These are phyloP conservation scores for Syzygium grande DNA, from an alignment of 345 rosid species.

Conservation along the genomic window DNA sequence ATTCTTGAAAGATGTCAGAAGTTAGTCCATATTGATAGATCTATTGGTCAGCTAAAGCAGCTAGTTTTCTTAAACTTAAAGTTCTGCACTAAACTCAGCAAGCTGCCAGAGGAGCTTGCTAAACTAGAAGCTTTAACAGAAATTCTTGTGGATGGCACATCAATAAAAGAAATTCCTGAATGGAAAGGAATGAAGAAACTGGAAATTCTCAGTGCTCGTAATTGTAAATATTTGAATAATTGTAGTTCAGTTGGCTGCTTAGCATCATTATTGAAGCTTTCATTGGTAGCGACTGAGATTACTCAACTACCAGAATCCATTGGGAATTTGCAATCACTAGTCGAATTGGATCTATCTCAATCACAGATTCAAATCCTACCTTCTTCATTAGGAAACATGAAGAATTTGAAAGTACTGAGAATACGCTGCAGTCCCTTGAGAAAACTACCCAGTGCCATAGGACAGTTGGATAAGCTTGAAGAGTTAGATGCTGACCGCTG, in stretches of 20 bases:
- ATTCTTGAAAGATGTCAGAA: background rate
- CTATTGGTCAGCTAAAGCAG: background rate
- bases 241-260: background rate
- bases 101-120: background rate
- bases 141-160: rapidly evolving
- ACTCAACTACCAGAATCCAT: background rate
- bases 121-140: rapidly evolving
- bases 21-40: background rate
- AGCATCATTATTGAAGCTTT: rapidly evolving
- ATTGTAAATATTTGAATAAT: background rate
- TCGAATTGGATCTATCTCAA: rapidly evolving
- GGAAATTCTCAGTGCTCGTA: background rate
- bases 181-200: background rate
- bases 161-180: background rate
- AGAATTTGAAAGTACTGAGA: background rate
- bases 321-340: background rate
- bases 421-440: rapidly evolving
- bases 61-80: background rate
- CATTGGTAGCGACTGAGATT: rapidly evolving
- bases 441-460: background rate
- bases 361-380: rapidly evolving
- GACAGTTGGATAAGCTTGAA: background rate
- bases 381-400: background rate
- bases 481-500: rapidly evolving
- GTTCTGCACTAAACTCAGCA: rapidly evolving